Conservation (phyloP, 2,329 filamentous ascomycete species). For the Aurifilum marmelostoma region DNA sequence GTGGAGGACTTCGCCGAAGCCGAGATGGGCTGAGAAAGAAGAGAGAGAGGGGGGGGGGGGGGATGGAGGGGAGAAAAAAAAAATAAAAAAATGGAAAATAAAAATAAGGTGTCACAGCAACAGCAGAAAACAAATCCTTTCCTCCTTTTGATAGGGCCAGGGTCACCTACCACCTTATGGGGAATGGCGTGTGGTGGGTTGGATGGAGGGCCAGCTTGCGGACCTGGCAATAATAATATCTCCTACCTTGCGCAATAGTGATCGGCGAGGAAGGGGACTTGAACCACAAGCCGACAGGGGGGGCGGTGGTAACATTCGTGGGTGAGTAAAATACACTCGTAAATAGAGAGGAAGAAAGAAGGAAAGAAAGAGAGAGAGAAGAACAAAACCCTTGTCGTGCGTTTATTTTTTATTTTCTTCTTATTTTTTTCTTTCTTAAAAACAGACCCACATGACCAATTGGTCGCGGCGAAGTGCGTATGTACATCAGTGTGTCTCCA, state of each 20-base stretch:
- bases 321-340: not conserved
- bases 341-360: not conserved
- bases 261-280: not conserved
- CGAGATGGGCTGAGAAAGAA: not conserved
- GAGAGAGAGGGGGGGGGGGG: too few relatives aligned
- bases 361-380: not conserved
- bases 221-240: not conserved
- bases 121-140: not conserved
- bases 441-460: not conserved
- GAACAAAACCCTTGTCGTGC: not conserved
- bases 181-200: not conserved
- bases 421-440: too few relatives aligned
- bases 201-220: not conserved
- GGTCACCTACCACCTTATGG: not conserved
- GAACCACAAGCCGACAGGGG: not conserved
- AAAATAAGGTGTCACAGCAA: not conserved
- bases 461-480: not conserved
- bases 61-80: too few relatives aligned
- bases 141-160: not conserved
- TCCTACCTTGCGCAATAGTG: not conserved
- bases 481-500: not conserved
- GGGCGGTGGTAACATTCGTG: too few relatives aligned
- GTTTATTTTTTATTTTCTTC: not conserved
- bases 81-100: not conserved
- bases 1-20: not conserved